These are phyloP conservation scores for Paracoccidioides lutzii DNA, from an alignment of 2,329 filamentous ascomycete genomes.

Conservation along the genomic window DNA sequence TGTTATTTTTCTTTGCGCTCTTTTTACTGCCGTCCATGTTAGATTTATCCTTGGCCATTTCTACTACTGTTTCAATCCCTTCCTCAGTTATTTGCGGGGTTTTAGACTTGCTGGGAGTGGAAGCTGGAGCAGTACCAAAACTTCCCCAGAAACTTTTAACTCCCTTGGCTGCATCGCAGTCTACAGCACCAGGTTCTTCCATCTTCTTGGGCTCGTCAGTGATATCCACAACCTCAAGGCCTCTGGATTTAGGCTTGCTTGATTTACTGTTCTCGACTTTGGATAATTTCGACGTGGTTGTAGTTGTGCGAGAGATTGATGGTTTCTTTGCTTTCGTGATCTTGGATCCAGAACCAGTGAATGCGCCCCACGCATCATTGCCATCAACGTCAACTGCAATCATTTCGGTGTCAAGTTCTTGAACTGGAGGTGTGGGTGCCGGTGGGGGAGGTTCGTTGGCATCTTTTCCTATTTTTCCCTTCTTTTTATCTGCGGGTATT, in stretches of 20 bases:
- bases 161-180: conserved; percentile 25
- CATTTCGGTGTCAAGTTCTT: conserved; percentile 31
- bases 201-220: conserved; percentile 16
- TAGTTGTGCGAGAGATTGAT: conserved; percentile 13
- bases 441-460: conserved; percentile 34
- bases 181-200: conserved; percentile 22
- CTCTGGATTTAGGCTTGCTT: conserved; percentile 20
- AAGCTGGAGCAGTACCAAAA: conserved; percentile 26
- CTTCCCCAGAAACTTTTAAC: conserved; percentile 33
- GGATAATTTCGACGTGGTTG: conserved; percentile 12
- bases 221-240: conserved; percentile 15
- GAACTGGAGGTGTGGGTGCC: conserved; percentile 35
- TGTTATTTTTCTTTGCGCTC: conserved; percentile 15
- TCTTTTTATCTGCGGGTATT: conserved; percentile 35
- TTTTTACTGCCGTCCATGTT: conserved; percentile 14
- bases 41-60: conserved; percentile 17
- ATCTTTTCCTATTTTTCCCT: conserved; percentile 35
- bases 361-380: conserved; percentile 28
- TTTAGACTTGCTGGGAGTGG: conserved; percentile 34
- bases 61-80: conserved; percentile 11
- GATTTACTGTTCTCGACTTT: conserved; percentile 17
- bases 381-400: conserved; percentile 18
- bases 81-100: conserved; percentile 27
- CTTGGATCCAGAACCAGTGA: conserved; percentile 21
- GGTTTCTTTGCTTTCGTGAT: conserved; percentile 35